Evolutionary conservation across 1,139 yeast genomes (phyloP), one percentile per base, ranked within the genome.

Genomic region (Debaryomycetaceae sp.): DNA sequence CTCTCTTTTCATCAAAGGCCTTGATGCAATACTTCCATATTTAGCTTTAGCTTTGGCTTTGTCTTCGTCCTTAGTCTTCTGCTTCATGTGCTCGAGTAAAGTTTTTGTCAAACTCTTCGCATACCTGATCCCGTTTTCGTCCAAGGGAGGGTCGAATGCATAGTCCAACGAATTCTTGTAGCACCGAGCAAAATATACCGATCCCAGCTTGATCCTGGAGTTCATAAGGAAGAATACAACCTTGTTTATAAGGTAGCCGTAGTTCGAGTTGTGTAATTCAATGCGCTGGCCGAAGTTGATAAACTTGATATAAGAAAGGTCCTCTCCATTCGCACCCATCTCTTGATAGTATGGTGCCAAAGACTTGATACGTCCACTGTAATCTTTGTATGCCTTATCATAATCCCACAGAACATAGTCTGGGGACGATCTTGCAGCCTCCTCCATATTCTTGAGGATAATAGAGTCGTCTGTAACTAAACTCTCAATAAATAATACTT

Each of bases 221-320:
- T 91, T 91, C 89, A 91, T 87, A 58, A 91, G 71, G 65, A 87
- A 91, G 63, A 88, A 89, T 22, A 91, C 89, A 38, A 91, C 93
- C 57, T 93, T 85, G 61, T 91, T 88, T 50, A 89, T 84, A 61
- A 93, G 75, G 63, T 91, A 93, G 13, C 97, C 97, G 54, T 87
- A 80, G 54, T 85, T 84, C 36, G 93, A 83, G 57, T 87, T 82
- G 66, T 87, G 86, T 49, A 93, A 78, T 44, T 87, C 83, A 47
- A 95, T 76, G 49, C 87, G 69, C 60, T 90, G 93, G n/a, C 97
- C 96, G 62, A 91, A 93, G 62, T 93, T 90, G 57, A 88, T 84
- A 54, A 88, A 80, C 63, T 89, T 88, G 59, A 91, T 86, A 63
- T 81, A 91, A 33, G 87, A 81, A 47, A 89, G 68, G 17, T 72